Evolutionary conservation across 768 basidiomycete species (phyloP), one percentile per base, ranked within the genome.

Genomic region (Chalciporus pseudorubinellus): DNA sequence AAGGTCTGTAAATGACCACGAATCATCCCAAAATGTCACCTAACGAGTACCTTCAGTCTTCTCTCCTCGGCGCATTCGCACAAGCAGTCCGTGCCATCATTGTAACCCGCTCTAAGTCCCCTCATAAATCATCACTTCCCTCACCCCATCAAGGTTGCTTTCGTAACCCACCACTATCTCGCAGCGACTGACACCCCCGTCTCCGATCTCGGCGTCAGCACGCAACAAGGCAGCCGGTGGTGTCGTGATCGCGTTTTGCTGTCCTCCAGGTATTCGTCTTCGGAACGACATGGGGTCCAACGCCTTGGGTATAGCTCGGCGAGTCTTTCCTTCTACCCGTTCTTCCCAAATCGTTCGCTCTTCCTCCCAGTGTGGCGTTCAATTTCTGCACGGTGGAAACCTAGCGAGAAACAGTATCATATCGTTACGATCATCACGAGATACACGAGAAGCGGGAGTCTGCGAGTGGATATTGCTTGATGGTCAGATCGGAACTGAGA

Each of bases 311-410:
- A 6, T 87, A 87, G 59, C 77, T 88, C 28, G 86, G 86, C 46
- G 87, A 90, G 73, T 84, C 82, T 18, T 91, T 90, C 79, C 89
- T 88, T 13, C 80, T 91, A 20, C 83, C 87, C 42, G 85, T 92
- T 40, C 79, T 88, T 50, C 79, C 89, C 6, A 89, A 89, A 67
- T 74, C 79, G 57, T 89, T 91, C 61, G 88, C 88, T 0, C 73
- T 89, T n/a, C 6, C 70, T 86, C 49, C 76, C 77, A 43, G 84
- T 87, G 3, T 89, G 89, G 87, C 69, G 78, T 31, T n/a, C n/a
- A n/a, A n/a, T n/a, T n/a, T 85, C 85, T 0, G 57, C 75, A 1
- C 58, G 57, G 2, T 90, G 86, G 85, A 78, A 61, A 49, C 84
- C 84, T 0, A 65, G 68, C 71, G 48, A 67, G 42, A 77, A 81